phyloP scores from a whole-genome alignment of 2,329 filamentous ascomycete species.

The Ophiostoma pallidulum region DNA sequence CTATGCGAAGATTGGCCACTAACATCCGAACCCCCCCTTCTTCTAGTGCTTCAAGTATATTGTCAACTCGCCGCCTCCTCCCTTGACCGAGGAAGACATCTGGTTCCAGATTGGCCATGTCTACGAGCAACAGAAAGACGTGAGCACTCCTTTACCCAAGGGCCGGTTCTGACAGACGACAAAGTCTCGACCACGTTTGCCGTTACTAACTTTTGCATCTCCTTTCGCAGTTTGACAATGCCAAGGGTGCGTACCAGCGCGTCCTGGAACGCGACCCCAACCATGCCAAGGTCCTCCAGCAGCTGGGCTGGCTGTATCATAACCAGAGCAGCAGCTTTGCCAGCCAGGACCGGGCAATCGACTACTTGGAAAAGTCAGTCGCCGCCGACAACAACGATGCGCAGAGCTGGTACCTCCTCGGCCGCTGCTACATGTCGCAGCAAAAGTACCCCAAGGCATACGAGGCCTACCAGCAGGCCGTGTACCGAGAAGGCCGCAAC shows the following conservation, averaged over 20 bases:
- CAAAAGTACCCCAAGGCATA: slow-evolving; percentile 98
- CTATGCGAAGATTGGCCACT: too few species aligned
- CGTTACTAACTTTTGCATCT: slow-evolving; percentile 14
- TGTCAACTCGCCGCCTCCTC: slow-evolving; percentile 81
- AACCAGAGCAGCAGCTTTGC: slow-evolving; percentile 86
- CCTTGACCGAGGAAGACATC: slow-evolving; percentile 93
- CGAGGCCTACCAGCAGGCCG: slow-evolving; percentile 96
- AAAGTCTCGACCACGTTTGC: slow-evolving; percentile 18
- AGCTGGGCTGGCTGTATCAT: slow-evolving; percentile 95
- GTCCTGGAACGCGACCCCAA: slow-evolving; percentile 91
- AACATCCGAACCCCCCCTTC: slow-evolving; percentile 14
- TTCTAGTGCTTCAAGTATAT: slow-evolving; percentile 94
- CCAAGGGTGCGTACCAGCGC: slow-evolving; percentile 83
- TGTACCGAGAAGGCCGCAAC: slow-evolving; percentile 94
- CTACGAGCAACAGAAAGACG: slow-evolving; percentile 97
- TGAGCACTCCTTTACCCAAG: slow-evolving; percentile 43
- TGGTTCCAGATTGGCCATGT: slow-evolving; percentile 99
- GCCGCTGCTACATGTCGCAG: slow-evolving; percentile 98
- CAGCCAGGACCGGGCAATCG: slow-evolving; percentile 92
- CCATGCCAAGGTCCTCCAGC: slow-evolving; percentile 95
- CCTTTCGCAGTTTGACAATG: slow-evolving; percentile 74
- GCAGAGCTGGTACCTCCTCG: slow-evolving; percentile 97
- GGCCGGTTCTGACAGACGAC: neutral
- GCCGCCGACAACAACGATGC: slow-evolving; percentile 82
- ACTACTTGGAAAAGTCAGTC: slow-evolving; percentile 95